Conservation (phyloP, 176 grass and related monocot species). For the Oropetium thomaeum region DNA sequence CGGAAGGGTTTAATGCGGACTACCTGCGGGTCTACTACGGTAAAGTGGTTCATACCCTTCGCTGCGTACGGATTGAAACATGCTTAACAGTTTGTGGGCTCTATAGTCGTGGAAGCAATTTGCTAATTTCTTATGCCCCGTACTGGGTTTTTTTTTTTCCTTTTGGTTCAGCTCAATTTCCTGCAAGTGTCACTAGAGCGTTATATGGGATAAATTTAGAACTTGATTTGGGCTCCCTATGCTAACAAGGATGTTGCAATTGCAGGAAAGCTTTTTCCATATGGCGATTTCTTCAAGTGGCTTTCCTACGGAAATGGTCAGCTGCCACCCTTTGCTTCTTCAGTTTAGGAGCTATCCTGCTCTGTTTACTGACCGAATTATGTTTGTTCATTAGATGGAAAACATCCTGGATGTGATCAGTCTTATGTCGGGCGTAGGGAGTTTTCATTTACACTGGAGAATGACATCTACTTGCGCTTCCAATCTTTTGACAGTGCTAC, state of each 20-base stretch:
- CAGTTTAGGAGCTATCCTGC: not conserved
- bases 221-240: not conserved
- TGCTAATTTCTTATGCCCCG: not conserved
- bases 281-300: conserved; percentile 79
- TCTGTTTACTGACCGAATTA: not conserved
- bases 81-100: not conserved
- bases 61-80: not conserved
- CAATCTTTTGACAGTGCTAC: conserved; percentile 71
- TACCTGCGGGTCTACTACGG: conserved; percentile 90
- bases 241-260: conserved; percentile 5
- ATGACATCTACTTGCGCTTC: conserved; percentile 85
- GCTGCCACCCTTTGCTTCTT: not conserved
- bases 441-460: conserved; percentile 91
- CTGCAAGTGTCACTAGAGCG: not conserved
- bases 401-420: conserved; percentile 82
- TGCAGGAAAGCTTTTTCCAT: conserved; percentile 84
- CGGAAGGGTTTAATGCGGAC: conserved; percentile 48
- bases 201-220: not conserved
- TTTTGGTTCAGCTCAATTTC: not conserved
- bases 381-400: conserved; percentile 58
- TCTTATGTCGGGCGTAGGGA: conserved; percentile 78
- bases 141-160: not conserved
- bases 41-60: conserved; percentile 27
- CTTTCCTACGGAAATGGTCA: conserved; percentile 93
- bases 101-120: not conserved